Evolutionary conservation across 1,284 basidiomycete species (phyloP), one percentile per base, ranked within the genome.

Genomic region (Ustilago trichophora): DNA sequence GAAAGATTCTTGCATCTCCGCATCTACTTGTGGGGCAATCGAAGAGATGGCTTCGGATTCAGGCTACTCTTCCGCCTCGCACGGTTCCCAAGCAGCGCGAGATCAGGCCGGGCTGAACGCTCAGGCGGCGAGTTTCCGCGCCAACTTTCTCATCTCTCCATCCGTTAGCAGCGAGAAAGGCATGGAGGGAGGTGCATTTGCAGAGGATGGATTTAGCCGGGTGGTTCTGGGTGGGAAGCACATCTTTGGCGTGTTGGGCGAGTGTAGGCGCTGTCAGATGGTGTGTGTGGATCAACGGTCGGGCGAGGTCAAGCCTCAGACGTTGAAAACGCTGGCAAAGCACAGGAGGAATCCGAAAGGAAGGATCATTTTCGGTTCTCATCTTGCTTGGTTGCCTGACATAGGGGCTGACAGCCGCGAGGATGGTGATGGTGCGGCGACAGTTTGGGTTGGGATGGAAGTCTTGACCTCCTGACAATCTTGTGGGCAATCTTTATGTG

Each of bases 211-310:
- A 4, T 22, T 65, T 13, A 31, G 24, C 16, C 43, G 66, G 6
- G 15, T 73, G 1, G 48, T 59, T 19, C 13, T 73, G 18, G 71
- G 71, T 3, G 40, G 36, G 2, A 56, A 49, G 27, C 57, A 71
- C 25, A 36, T 57, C 0, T 73, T 73, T 18, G 71, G 51, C 2
- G 66, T 68, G 26, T 41, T 73, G 7, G 71, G 66, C 16, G 54
- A 56, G 31, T 73, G 72, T 22, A 40, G 67, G 16, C 42, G 72
- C 10, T 73, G 72, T 26, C 62, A 71, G 56, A 73, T 73, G 72
- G 62, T 71, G 2, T 70, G 62, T 34, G 53, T 73, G 16, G 72
- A 73, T 38, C 66, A 70, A 18, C 15, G 40, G 26, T 71, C 62
- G 8, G 72, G 67, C 26, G 43, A 63, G 26, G 46, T 54, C 22